These are phyloP conservation scores for Lanmaoa pseudosensibilis DNA, from an alignment of 768 basidiomycete genomes.

Conservation along the genomic window DNA sequence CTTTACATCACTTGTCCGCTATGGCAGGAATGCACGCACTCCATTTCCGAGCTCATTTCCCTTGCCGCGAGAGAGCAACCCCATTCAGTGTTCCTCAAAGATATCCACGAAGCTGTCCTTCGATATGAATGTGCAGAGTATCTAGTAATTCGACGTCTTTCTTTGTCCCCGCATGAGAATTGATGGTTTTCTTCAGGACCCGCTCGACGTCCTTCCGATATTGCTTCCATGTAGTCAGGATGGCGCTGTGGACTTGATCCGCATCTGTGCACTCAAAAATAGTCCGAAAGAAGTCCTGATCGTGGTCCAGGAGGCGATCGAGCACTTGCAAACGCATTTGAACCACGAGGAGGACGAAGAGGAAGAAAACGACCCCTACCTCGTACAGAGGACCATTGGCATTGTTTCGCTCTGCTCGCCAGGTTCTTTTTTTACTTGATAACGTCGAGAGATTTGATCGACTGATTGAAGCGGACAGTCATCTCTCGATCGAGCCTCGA, in stretches of 20 bases:
- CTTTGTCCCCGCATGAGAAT: background rate
- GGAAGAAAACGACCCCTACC: slow-evolving; percentile 10
- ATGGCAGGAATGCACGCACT: slow-evolving; percentile 18
- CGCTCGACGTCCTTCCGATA: slow-evolving; percentile 38
- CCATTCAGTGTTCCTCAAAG: slow-evolving; percentile 12
- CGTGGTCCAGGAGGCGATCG: slow-evolving; percentile 41
- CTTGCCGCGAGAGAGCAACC: slow-evolving; percentile 11
- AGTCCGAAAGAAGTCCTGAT: slow-evolving; percentile 46
- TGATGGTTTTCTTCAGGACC: slow-evolving; percentile 33
- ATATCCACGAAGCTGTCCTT: slow-evolving; percentile 16
- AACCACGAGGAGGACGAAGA: slow-evolving; percentile 18
- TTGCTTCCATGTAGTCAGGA: slow-evolving; percentile 34
- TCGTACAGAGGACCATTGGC: slow-evolving; percentile 17
- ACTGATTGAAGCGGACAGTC: slow-evolving; percentile 16
- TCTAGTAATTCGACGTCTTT: slow-evolving; percentile 12
- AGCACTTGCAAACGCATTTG: slow-evolving; percentile 25
- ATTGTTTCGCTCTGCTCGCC: slow-evolving; percentile 19
- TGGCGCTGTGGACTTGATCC: slow-evolving; percentile 35
- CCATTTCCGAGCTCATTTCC: slow-evolving; percentile 22
- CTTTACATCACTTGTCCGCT: background rate
- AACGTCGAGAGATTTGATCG: background rate
- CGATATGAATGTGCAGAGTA: slow-evolving; percentile 17
- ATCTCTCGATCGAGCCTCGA: slow-evolving; percentile 27
- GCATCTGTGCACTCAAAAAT: slow-evolving; percentile 27
- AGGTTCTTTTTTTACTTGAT: slow-evolving; percentile 16